Base-by-base conservation (phyloP, 2,329 filamentous ascomycete genomes). In the Rhynchosporium secalis region DNA sequence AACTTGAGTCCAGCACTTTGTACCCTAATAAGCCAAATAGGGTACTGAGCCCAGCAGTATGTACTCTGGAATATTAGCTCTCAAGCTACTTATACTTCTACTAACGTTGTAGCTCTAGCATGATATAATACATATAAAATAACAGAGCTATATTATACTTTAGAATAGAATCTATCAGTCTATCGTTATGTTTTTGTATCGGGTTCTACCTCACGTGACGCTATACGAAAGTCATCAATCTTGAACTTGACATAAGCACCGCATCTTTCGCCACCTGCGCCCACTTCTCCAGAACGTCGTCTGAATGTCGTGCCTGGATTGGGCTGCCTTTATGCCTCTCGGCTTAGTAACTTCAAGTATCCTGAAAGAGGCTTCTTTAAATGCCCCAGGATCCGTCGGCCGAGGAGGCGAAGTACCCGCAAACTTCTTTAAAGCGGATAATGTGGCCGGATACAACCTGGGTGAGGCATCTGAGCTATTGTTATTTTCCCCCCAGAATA, bases 191-290 rank as follows among this genome's bases (percentile, higher is more conserved):
- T 20, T 20, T 20, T 46, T 46, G 4, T 4, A n/a, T 46, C 15
- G n/a, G n/a, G 3, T 26, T n/a, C n/a, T 8, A 26, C 15, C 28
- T 52, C 51, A 54, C 33, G 20, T 54, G 51, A 54, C 33, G 3
- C 20, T 29, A 36, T 54, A 54, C n/a, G 36, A 54, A 40, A 9
- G 36, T 9, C 51, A 28, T 36, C 43, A 26, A 46, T 46, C n/a
- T n/a, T 43, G 8, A 46, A 9, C 7, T 43, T 13, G 15, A n/a
- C 48, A 52, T 41, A 40, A 41, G 51, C 36, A 15, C 51, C 28
- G 20, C 51, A 28, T 41, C 15, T n/a, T 56, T 40, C 20, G 54
- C 54, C 54, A 56, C 54, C 15, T 31, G 36, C 28, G 26, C 41
- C 41, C 54, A 4, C 41, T 46, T 40, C 7, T n/a, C 28, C 48